These are phyloP conservation scores for Cylindrotheca fusiformis DNA, from an alignment of 108 stramenopile genomes.

Conservation along the genomic window DNA sequence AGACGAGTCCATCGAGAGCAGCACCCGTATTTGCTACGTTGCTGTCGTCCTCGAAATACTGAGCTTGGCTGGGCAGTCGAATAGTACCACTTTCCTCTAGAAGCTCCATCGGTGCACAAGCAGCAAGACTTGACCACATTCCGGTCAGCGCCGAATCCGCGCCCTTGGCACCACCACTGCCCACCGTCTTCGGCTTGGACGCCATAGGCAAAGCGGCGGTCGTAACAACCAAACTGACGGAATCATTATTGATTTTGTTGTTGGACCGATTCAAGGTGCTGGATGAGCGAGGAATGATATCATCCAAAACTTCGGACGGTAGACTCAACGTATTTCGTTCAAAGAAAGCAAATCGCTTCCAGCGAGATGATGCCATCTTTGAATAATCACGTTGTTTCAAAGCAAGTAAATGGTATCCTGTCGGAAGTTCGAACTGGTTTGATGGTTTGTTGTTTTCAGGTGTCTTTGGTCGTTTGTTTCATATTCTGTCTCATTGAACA, in stretches of 20 bases:
- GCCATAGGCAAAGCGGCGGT: constrained; percentile 46
- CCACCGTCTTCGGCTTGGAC: constrained; percentile 9
- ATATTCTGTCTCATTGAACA: no score
- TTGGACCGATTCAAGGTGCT: constrained; percentile 7
- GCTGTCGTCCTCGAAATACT: constrained; percentile 29
- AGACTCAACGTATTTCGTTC: constrained; percentile 70
- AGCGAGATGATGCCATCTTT: constrained; percentile 76
- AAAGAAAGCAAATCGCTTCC: constrained; percentile 91
- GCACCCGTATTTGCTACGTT: constrained; percentile 13
- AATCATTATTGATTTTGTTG: constrained; percentile 11
- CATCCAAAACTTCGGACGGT: constrained; percentile 67
- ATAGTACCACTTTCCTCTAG: constrained; percentile 8
- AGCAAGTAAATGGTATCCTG: no score
- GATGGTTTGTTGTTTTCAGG: no score
- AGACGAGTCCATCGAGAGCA: constrained; percentile 56
- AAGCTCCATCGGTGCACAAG: constrained; percentile 16
- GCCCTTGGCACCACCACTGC: neutral
- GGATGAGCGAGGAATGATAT: constrained; percentile 56
- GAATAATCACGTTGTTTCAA: neutral
- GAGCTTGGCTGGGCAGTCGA: constrained; percentile 34
- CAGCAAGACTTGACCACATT: constrained; percentile 42
- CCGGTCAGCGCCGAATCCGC: constrained; percentile 17
- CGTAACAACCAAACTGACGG: constrained; percentile 43
- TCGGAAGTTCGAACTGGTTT: no score
- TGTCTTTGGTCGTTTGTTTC: no score